Evolutionary conservation across 2,329 filamentous ascomycete genomes (phyloP).

Genomic region (Cyphellophora attinorum): DNA sequence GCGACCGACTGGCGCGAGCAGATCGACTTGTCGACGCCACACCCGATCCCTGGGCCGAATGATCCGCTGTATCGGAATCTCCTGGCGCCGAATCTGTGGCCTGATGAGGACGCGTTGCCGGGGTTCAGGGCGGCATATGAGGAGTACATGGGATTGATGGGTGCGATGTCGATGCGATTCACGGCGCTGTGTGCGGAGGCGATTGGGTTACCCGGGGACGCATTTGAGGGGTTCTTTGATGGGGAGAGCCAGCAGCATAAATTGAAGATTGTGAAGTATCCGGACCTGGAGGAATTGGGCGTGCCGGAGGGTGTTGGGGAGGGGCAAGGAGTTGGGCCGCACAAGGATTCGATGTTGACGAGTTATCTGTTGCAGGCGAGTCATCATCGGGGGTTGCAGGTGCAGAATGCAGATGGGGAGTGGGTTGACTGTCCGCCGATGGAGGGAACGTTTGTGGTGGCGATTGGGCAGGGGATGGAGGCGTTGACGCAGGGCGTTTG

Average conservation of each 20-base stretch:
- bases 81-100: slow-evolving; percentile 72
- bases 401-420: slow-evolving; percentile 65
- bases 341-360: slow-evolving; percentile 78
- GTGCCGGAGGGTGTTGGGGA: slow-evolving; percentile 34
- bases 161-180: slow-evolving; percentile 58
- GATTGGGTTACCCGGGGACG: slow-evolving; percentile 58
- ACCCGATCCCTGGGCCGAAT: slow-evolving; percentile 51
- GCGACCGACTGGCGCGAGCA: slow-evolving; percentile 74
- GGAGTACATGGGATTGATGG: slow-evolving; percentile 70
- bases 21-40: slow-evolving; percentile 74
- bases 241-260: slow-evolving; percentile 60
- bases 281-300: slow-evolving; percentile 56
- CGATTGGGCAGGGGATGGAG: slow-evolving; percentile 79
- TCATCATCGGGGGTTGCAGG: slow-evolving; percentile 67
- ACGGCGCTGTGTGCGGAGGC: slow-evolving; percentile 75
- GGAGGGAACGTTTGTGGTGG: slow-evolving; percentile 69
- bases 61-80: slow-evolving; percentile 67
- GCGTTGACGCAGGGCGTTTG: slow-evolving; percentile 77
- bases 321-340: slow-evolving; percentile 58
- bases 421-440: slow-evolving; percentile 80
- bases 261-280: slow-evolving; percentile 82
- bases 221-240: slow-evolving; percentile 75
- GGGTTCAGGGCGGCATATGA: slow-evolving; percentile 59
- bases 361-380: slow-evolving; percentile 74
- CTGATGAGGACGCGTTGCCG: slow-evolving; percentile 52